A percentile compares a stretch with the other conserved stretches of the same genome.
Evolutionary conservation across 345 rosid species (phyloP).

Genomic region (Citropsis articulata): DNA sequence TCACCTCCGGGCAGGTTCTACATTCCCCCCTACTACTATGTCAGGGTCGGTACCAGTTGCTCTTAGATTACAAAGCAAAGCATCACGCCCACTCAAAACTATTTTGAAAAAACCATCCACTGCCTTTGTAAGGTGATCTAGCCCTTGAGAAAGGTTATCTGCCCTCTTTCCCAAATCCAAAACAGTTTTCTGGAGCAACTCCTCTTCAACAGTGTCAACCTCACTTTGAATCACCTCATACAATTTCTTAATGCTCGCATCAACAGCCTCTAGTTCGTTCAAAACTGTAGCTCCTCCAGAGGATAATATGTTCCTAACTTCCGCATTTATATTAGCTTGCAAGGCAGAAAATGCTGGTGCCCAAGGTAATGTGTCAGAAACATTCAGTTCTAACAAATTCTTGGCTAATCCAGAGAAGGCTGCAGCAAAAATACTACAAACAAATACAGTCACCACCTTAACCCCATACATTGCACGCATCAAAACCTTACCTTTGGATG

Average conservation of each 20-base stretch:
- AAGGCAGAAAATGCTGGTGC: slow-evolving; percentile 49
- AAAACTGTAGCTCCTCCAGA: slow-evolving; percentile 35
- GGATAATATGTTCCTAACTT: slow-evolving; percentile 46
- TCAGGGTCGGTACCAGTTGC: slow-evolving; percentile 32
- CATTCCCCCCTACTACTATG: slow-evolving; percentile 25
- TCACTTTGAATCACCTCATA: slow-evolving; percentile 64
- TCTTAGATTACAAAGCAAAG: slow-evolving; percentile 79
- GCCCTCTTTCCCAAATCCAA: slow-evolving; percentile 36
- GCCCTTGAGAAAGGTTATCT: slow-evolving; percentile 62
- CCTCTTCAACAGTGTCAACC: slow-evolving; percentile 31
- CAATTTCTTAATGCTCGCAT: slow-evolving; percentile 52
- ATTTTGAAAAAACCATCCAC: slow-evolving; percentile 80
- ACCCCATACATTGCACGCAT: slow-evolving; percentile 90
- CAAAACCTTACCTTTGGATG: slow-evolving; percentile 80
- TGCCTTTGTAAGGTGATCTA: slow-evolving; percentile 61
- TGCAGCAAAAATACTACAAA: slow-evolving; percentile 69
- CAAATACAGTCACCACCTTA: slow-evolving; percentile 70
- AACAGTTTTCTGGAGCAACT: slow-evolving; percentile 31
- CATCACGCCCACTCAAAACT: slow-evolving; percentile 75
- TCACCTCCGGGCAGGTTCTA: slow-evolving; percentile 27
- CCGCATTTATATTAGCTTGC: slow-evolving; percentile 50
- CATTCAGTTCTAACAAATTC: slow-evolving; percentile 49
- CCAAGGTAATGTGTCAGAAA: slow-evolving; percentile 56
- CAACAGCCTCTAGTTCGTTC: slow-evolving; percentile 68
- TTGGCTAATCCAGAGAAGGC: slow-evolving; percentile 68